phyloP scores from a whole-genome alignment of 768 basidiomycete genomes.

The Suillus alpinus region DNA sequence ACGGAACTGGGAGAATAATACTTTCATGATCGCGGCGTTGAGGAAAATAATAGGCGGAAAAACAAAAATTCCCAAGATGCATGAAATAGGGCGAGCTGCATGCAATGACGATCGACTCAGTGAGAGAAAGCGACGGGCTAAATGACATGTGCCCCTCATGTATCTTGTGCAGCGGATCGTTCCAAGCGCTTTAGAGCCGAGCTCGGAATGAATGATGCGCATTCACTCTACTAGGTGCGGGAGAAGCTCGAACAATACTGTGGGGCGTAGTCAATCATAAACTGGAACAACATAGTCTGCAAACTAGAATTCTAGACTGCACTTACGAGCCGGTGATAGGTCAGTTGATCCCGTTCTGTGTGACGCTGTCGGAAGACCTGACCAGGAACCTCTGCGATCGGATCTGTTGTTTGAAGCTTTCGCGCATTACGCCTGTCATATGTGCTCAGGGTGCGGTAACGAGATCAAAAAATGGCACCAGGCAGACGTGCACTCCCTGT shows the following conservation, averaged over 20 bases:
- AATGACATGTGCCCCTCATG: conserved; percentile 33
- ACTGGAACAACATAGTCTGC: background rate
- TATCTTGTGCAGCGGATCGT: conserved; percentile 33
- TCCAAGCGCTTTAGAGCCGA: conserved; percentile 25
- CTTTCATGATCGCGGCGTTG: conserved; percentile 30
- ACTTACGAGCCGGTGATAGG: background rate
- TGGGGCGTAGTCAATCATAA: background rate
- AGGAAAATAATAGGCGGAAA: conserved; percentile 26
- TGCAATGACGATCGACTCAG: conserved; percentile 34
- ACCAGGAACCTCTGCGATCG: conserved; percentile 1
- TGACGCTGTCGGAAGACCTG: background rate
- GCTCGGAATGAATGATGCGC: background rate
- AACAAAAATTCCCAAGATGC: conserved; percentile 19
- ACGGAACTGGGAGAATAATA: conserved; percentile 25
- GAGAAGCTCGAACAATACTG: background rate
- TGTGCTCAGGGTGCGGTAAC: background rate
- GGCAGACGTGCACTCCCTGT: conserved; percentile 3
- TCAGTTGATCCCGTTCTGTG: background rate
- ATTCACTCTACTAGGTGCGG: background rate
- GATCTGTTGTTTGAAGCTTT: background rate
- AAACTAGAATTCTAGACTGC: background rate
- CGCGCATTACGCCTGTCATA: conserved; percentile 2
- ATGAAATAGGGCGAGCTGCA: conserved; percentile 32
- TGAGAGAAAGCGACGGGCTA: conserved; percentile 30
- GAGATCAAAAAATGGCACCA: conserved; percentile 2